Evolutionary conservation across 306 rosid species (phyloP).

Genomic region (Mimosa bimucronata): DNA sequence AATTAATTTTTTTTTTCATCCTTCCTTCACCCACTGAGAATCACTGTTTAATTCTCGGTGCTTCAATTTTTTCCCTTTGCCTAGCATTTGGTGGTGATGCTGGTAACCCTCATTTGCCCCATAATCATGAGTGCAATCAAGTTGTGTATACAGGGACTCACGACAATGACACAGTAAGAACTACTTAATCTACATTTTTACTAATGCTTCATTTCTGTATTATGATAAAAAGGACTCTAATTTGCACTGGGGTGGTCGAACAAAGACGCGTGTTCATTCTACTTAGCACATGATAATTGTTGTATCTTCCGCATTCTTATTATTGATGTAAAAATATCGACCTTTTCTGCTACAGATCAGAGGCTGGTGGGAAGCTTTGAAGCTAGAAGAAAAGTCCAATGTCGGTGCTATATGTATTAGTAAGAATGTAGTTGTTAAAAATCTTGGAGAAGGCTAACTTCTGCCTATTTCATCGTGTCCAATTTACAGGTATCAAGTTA

Average conservation of each 20-base stretch:
- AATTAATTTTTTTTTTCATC: conserved; percentile 33
- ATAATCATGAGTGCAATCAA: conserved; percentile 93
- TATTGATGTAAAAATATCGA: conserved; percentile 21
- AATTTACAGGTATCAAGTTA: conserved; percentile 67
- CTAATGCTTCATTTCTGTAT: conserved; percentile 19
- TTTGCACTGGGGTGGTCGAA: conserved; percentile 19
- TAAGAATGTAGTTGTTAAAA: conserved; percentile 12
- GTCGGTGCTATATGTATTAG: conserved; percentile 48
- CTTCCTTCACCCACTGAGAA: conserved; percentile 23
- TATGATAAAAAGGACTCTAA: conserved; percentile 7
- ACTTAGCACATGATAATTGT: conserved; percentile 23
- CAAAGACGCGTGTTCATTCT: conserved; percentile 3
- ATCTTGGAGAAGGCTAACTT: neutral
- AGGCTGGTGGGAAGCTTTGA: conserved; percentile 96
- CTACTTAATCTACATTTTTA: conserved; percentile 35
- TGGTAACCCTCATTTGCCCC: conserved; percentile 84
- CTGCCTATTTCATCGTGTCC: conserved; percentile 10
- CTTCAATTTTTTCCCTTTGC: conserved; percentile 19
- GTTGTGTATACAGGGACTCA: conserved; percentile 96
- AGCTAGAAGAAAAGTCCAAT: conserved; percentile 69
- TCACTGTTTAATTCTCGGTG: conserved; percentile 11
- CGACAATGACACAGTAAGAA: conserved; percentile 87
- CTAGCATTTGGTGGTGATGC: conserved; percentile 87
- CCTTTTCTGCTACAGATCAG: conserved; percentile 51
- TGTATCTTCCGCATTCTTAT: conserved; percentile 12